Evolutionary conservation across 345 rosid species (phyloP).

Genomic region (Angophora floribunda): DNA sequence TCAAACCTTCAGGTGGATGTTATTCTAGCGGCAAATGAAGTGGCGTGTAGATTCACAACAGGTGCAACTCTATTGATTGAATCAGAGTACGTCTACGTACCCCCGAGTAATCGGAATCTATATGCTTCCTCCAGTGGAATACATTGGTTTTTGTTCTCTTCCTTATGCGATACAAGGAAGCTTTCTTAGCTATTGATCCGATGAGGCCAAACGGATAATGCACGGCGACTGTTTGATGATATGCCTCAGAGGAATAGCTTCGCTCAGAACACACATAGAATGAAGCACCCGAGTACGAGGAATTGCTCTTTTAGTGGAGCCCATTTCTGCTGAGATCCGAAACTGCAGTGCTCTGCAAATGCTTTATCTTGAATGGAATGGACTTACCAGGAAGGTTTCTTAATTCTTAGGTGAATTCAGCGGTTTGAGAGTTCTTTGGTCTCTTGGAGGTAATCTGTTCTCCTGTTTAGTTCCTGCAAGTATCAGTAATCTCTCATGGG

Average conservation of each 20-base stretch:
- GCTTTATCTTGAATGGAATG: not conserved
- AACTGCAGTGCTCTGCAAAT: not conserved
- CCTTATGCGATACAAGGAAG: conserved; percentile 65
- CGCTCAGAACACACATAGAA: not conserved
- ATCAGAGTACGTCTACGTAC: conserved; percentile 9
- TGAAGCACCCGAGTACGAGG: not conserved
- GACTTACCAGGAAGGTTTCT: not conserved
- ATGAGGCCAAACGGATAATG: conserved; percentile 38
- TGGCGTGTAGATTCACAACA: not conserved
- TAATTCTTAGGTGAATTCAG: not conserved
- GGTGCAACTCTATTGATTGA: not conserved
- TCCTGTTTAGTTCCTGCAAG: not conserved
- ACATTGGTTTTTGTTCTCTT: conserved; percentile 62
- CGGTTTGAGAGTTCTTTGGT: not conserved
- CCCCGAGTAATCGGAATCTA: conserved; percentile 60
- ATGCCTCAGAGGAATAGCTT: not conserved
- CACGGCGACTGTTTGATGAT: not conserved
- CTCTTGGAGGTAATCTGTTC: not conserved
- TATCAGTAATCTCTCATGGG: not conserved
- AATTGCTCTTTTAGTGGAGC: not conserved
- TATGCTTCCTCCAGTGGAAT: conserved; percentile 77
- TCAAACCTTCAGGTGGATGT: conserved; percentile 1
- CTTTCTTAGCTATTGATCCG: conserved; percentile 81
- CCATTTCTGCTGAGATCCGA: not conserved
- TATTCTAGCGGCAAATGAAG: not conserved